Base-by-base conservation (phyloP, 2,329 filamentous ascomycete genomes). In the Rasamsonia emersonii region DNA sequence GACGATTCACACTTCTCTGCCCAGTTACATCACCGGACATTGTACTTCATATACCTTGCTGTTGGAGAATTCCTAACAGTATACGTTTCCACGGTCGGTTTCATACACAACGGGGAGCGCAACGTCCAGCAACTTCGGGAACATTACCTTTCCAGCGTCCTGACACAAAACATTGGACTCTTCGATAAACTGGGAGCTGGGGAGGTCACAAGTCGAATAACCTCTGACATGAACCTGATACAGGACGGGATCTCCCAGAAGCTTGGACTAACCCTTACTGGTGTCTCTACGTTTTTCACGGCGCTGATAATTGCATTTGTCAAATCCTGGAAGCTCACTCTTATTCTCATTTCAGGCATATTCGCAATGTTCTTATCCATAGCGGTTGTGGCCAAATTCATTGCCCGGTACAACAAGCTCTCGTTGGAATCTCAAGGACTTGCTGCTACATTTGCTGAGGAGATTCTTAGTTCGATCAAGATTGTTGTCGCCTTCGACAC, bases 401-500 rank as follows among this genome's bases (percentile, higher is more conserved):
- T 30, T 5, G 31, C 31, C 27, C 24, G 18, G 13, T 38, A 24
- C 14, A 34, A 26, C 5, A 30, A 30, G 10, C 27, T n/a, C n/a
- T n/a, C n/a, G n/a, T n/a, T n/a, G 75, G 36, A 81, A 82, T 2
- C 68, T 95, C 30, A 68, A 80, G 32, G 75, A 85, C 0, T 93
- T 49, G 88, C 84, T 17, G 68, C 77, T 29, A 88, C 81, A 2
- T 73, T 96, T 10, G 88, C 86, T 4, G 91, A 96, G 53, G 91
- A 98, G 61, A 89, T 95, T 34, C 73, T 98, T 49, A 86, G 85
- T 56, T 95, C 86, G 1, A 82, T 96, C 45, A 79, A 91, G 41
- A 95, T 93, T 52, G 82, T 89, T 6, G 77, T 85, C 6, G 89
- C 91, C 18, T 96, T 94, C 51, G 86, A 86, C 24, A 95, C 88